Evolutionary conservation across 75 land plant species (phyloP), one percentile per base, ranked within the genome.

Genomic region (Picea glauca): DNA sequence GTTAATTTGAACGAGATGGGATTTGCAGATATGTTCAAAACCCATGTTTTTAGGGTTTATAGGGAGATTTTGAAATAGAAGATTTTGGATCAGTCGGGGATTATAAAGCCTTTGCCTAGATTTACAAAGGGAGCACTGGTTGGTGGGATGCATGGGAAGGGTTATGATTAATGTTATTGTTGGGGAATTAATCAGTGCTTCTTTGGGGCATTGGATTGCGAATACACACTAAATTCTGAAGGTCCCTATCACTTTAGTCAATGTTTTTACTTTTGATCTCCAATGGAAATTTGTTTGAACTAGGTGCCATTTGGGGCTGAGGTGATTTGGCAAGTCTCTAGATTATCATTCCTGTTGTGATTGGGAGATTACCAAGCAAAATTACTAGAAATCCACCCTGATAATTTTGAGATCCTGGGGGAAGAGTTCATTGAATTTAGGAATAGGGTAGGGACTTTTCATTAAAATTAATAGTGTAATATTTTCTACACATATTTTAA

Each of bases 1-100:
- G 98, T 93, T 17, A 98, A 97, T 64, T 94, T 97, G 14, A 89
- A 97, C 64, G 99, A 97, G 80, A 83, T 97, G 73, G 99, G 98
- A 33, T 94, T 92, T 78, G 30, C 91, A 17, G 95, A 90, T 72
- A 84, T 98, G 85, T 83, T 92, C 12, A 97, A 94, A 79, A 84
- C 90, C 1, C 94, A 91, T 76, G 91, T 94, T 46, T 97, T 94
- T 62, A 76, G 95, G 20, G 99, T 98, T 11, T 79, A 79, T 21
- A 97, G 93, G 75, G 99, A 97, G 79, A 81, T 97, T 38, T 77
- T 87, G 12, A 97, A 90, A 66, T 98, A 94, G 23, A 92, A 96
- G 85, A 92, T 97, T 58, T 83, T 97, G 83, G 96, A 94, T 78
- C 98, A 97, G 76, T 81, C 94, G 20, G 99, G 98, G 1, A 86